phyloP scores from a whole-genome alignment of 1,139 yeast species.

The Blastobotrys persicus region DNA sequence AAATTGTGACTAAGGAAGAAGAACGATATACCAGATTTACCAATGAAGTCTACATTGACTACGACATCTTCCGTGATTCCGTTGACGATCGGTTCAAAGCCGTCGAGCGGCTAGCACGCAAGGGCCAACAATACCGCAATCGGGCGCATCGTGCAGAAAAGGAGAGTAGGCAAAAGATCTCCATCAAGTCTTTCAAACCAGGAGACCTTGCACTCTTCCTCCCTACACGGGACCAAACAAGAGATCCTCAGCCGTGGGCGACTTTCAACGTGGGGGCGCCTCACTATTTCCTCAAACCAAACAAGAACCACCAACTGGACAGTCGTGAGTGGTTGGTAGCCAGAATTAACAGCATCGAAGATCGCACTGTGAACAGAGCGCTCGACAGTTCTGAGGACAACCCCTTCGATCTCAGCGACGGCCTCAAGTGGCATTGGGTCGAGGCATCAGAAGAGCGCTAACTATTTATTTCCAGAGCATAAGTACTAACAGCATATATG shows the following conservation, averaged over 20 bases:
- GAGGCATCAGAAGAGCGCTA: conserved; percentile 27
- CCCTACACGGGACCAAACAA: conserved; percentile 60
- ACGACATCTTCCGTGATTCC: conserved; percentile 58
- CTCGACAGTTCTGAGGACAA: conserved; percentile 36
- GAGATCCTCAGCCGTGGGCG: conserved; percentile 68
- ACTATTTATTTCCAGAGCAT: background rate
- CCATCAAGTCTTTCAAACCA: conserved; percentile 58
- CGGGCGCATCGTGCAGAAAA: conserved; percentile 36
- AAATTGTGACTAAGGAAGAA: conserved; percentile 17
- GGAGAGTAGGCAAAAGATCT: conserved; percentile 51
- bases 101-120: conserved; percentile 88
- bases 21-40: conserved; percentile 31
- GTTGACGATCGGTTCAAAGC: conserved; percentile 79
- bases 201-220: conserved; percentile 80
- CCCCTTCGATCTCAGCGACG: conserved; percentile 51
- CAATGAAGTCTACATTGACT: conserved; percentile 43
- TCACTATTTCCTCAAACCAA: conserved; percentile 60
- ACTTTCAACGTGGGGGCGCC: conserved; percentile 83
- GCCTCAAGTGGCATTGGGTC: conserved; percentile 39
- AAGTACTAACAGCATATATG: conserved; percentile 1
- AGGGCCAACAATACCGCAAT: conserved; percentile 57
- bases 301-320: conserved; percentile 36
- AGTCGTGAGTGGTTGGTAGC: conserved; percentile 72
- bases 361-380: conserved; percentile 37
- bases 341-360: conserved; percentile 51